A percentile compares a stretch with the other conserved stretches of the same genome.
Evolutionary conservation across 2,329 filamentous ascomycete species (phyloP).

Genomic region (Bisporella sp.): DNA sequence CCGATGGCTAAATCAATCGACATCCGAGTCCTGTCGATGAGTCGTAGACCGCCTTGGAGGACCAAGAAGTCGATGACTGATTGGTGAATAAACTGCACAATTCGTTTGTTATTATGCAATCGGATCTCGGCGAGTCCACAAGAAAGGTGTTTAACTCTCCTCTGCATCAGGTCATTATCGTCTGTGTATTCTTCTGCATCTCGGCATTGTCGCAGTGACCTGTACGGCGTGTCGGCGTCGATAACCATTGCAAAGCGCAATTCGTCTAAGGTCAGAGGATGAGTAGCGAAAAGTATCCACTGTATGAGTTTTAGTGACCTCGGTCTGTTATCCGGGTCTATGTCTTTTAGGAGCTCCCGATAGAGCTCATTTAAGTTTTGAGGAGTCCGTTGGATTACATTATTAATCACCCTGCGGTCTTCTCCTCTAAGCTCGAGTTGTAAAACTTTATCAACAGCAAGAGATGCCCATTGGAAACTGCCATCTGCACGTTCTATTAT

Average conservation of each 20-base stretch:
- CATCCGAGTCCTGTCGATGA: background rate
- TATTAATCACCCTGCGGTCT: background rate
- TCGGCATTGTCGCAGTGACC: background rate
- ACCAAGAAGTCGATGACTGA: constrained; percentile 30
- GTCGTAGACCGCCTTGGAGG: background rate
- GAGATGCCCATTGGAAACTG: constrained; percentile 31
- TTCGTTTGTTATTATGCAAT: background rate
- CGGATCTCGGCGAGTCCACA: constrained; percentile 8
- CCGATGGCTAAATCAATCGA: background rate
- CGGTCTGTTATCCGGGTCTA: constrained; percentile 12
- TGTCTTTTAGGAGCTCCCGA: constrained; percentile 6
- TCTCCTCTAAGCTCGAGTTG: constrained; percentile 5
- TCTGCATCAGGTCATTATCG: background rate
- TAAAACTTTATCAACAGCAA: constrained; percentile 15
- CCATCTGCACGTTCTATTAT: constrained; percentile 25
- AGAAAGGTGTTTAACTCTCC: background rate
- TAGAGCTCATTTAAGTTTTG: background rate
- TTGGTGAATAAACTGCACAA: constrained; percentile 33
- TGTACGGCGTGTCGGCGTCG: background rate
- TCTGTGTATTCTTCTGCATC: background rate
- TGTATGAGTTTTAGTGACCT: constrained; percentile 14
- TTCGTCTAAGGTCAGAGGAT: constrained; percentile 15
- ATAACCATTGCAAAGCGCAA: constrained; percentile 8
- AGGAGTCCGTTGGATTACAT: constrained; percentile 1
- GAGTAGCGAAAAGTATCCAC: constrained; percentile 18